phyloP scores from a whole-genome alignment of 2,329 filamentous ascomycete genomes.

The Zasmidium cellare region DNA sequence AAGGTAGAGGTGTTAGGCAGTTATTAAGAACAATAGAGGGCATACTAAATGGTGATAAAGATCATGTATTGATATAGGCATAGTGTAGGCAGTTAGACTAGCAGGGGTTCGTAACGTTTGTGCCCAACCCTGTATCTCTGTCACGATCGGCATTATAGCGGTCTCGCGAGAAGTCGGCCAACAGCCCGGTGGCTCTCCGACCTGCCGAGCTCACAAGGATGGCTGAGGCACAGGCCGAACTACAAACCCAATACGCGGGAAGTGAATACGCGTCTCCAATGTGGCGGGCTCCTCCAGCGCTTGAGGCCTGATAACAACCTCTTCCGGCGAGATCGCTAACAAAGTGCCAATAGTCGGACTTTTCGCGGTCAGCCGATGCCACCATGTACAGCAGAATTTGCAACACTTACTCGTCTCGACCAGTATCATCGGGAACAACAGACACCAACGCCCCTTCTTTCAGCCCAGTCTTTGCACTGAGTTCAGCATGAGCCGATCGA shows the following conservation, averaged over 20 bases:
- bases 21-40: too few species aligned
- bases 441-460: constrained; percentile 32
- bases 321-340: constrained; percentile 41
- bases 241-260: constrained; percentile 42
- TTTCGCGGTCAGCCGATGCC: not conserved
- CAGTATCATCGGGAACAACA: constrained; percentile 44
- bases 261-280: constrained; percentile 40
- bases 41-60: too few species aligned
- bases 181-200: not conserved
- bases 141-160: too few species aligned
- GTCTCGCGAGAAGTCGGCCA: too few species aligned
- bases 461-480: constrained; percentile 36
- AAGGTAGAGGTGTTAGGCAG: too few species aligned
- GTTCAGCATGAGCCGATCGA: constrained; percentile 23
- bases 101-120: too few species aligned
- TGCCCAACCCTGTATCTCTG: too few species aligned
- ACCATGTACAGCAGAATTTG: not conserved
- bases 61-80: too few species aligned
- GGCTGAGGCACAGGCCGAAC: constrained; percentile 29
- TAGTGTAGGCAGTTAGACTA: too few species aligned
- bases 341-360: constrained; percentile 39
- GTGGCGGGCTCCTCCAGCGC: constrained; percentile 27
- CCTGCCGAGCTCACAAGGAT: not conserved
- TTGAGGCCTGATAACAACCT: constrained; percentile 40
- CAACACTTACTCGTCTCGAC: constrained; percentile 32